phyloP scores from a whole-genome alignment of 2,329 filamentous ascomycete genomes.

The Lasiodiplodia gonubiensis region DNA sequence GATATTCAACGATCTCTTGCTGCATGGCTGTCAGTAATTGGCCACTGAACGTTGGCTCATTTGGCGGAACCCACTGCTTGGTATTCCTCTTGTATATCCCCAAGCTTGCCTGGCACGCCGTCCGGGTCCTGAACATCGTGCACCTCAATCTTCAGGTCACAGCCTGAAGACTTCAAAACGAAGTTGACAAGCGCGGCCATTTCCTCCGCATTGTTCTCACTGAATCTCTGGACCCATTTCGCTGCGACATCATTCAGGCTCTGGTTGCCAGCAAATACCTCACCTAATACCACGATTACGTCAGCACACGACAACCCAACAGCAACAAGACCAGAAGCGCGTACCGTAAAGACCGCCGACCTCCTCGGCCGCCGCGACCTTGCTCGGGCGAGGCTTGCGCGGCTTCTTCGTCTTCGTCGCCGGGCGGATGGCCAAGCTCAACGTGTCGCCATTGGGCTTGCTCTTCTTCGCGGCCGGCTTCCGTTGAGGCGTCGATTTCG shows the following conservation, averaged over 20 bases:
- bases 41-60: neutral
- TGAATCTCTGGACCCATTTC: conserved; percentile 63
- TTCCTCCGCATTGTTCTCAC: conserved; percentile 60
- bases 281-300: conserved; percentile 48
- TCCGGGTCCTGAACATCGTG: conserved; percentile 91
- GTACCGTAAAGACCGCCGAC: conserved; percentile 64
- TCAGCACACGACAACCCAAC: conserved; percentile 9
- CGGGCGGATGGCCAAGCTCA: conserved; percentile 61
- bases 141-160: conserved; percentile 75
- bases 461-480: conserved; percentile 58
- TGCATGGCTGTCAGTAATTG: conserved; percentile 40
- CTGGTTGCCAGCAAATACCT: conserved; percentile 64
- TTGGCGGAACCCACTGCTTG: conserved; percentile 65
- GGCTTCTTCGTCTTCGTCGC: conserved; percentile 52
- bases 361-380: conserved; percentile 58
- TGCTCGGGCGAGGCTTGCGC: conserved; percentile 53
- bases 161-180: conserved; percentile 73
- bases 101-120: conserved; percentile 76
- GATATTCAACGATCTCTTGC: conserved; percentile 87
- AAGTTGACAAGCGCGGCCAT: conserved; percentile 60
- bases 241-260: conserved; percentile 62
- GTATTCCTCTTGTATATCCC: conserved; percentile 87
- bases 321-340: conserved; percentile 23
- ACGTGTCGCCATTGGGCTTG: conserved; percentile 59
- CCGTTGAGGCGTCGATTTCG: conserved; percentile 35